Conservation (phyloP, 331 rosid species). For the Acacia concinna region DNA sequence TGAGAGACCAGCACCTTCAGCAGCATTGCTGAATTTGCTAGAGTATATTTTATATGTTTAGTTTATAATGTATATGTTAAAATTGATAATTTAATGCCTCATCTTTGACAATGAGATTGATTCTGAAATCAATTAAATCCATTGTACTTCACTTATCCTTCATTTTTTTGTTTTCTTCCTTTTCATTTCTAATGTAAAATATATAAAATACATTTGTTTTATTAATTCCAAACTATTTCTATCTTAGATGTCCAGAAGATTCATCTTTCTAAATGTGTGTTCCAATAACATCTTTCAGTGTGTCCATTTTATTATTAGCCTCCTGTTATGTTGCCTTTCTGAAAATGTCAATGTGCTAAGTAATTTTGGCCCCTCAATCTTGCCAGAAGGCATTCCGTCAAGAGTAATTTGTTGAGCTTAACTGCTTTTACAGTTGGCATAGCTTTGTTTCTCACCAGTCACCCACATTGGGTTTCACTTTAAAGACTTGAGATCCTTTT, state of each 20-base stretch:
- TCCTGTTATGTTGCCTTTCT: neutral
- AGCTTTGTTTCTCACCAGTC: constrained; percentile 18
- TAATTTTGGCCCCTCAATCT: constrained; percentile 13
- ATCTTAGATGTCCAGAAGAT: neutral
- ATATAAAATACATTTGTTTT: neutral
- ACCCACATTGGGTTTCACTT: neutral
- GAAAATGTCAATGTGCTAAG: neutral
- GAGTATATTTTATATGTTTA: neutral
- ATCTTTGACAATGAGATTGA: neutral
- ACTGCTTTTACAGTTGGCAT: constrained; percentile 14
- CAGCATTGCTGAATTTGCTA: constrained; percentile 1
- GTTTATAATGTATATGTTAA: neutral
- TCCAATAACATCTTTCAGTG: neutral
- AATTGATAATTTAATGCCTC: neutral
- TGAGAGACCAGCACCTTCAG: neutral
- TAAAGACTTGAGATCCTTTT: constrained; percentile 7
- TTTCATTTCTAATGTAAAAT: constrained; percentile 6
- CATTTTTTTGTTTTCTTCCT: neutral
- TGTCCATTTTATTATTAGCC: neutral
- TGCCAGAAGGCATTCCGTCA: neutral
- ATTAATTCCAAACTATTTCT: neutral
- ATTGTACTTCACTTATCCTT: neutral
- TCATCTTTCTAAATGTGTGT: neutral
- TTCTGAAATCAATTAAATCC: neutral
- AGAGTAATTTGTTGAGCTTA: constrained; percentile 15